phyloP scores from a whole-genome alignment of 163 green algal species.

The Botryococcus braunii region DNA sequence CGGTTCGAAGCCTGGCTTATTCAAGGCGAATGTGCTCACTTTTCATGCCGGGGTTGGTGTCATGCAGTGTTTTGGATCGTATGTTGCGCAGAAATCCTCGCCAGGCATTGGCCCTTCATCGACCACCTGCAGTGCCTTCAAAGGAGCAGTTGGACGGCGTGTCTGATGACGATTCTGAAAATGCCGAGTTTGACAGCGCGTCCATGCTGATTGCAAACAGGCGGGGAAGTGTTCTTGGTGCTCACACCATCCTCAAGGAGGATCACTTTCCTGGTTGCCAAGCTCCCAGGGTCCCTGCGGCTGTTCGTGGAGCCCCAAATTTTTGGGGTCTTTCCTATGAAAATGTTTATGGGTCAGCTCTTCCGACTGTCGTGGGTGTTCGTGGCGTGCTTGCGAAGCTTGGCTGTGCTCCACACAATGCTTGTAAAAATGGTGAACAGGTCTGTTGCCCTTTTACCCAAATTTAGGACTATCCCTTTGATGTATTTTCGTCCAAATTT shows the following conservation, averaged over 20 bases:
- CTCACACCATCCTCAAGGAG: slow-evolving; percentile 84
- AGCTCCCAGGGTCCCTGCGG: slow-evolving; percentile 36
- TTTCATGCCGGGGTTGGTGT: slow-evolving; percentile 5
- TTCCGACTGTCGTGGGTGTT: slow-evolving; percentile 71
- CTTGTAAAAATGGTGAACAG: background rate
- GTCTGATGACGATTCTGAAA: no score
- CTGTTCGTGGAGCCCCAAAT: slow-evolving; percentile 76
- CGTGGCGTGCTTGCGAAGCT: slow-evolving; percentile 56
- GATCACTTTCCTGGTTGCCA: slow-evolving; percentile 71
- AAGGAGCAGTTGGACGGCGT: slow-evolving; percentile 16
- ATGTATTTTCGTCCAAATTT: no score
- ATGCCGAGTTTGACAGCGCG: slow-evolving; percentile 13
- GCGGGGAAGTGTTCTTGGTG: slow-evolving; percentile 59
- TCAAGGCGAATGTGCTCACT: no score
- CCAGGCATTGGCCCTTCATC: slow-evolving; percentile 68
- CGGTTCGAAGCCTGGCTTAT: no score
- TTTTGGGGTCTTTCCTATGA: slow-evolving; percentile 56
- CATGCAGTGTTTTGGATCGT: slow-evolving; percentile 54
- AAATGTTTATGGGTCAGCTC: slow-evolving; percentile 73
- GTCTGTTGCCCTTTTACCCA: no score
- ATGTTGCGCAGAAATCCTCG: slow-evolving; percentile 81
- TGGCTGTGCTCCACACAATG: slow-evolving; percentile 15
- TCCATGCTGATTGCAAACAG: slow-evolving; percentile 43
- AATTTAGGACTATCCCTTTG: no score
- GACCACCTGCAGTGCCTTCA: slow-evolving; percentile 9